Percentiles rank a stretch among this genome's conserved stretches.
Conservation (phyloP, 345 rosid species). For the Iberis pinnata region DNA sequence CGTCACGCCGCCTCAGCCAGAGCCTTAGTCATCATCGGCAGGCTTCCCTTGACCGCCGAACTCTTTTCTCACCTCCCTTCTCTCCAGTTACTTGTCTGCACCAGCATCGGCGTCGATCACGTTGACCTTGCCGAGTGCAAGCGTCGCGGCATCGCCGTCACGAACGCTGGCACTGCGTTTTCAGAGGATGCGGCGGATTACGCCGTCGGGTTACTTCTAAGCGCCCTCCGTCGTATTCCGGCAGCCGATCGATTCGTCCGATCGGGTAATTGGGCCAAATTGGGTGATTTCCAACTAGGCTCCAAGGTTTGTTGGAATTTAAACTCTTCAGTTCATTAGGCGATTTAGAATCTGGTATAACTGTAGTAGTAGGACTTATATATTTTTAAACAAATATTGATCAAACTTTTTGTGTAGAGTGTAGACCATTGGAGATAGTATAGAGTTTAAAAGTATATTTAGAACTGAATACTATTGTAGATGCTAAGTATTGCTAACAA, state of each 20-base stretch:
- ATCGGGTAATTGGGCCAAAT: constrained; percentile 33
- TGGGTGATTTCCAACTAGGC: constrained; percentile 41
- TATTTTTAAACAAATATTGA: no score
- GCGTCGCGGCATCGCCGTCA: constrained; percentile 38
- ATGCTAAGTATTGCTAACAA: no score
- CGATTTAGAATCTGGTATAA: no score
- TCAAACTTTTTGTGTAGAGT: no score
- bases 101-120: constrained; percentile 47
- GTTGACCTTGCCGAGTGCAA: constrained; percentile 44
- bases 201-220: constrained; percentile 48
- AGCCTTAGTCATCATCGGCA: constrained; percentile 32
- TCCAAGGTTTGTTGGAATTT: constrained; percentile 34
- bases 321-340: neutral
- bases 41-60: constrained; percentile 21
- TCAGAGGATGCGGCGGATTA: constrained; percentile 48
- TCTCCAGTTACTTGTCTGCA: constrained; percentile 35
- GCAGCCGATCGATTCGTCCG: constrained; percentile 41
- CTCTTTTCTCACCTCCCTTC: constrained; percentile 35
- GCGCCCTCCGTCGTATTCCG: constrained; percentile 41
- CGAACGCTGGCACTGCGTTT: constrained; percentile 35
- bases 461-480: no score
- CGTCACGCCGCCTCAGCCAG: constrained; percentile 24
- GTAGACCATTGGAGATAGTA: no score
- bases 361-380: no score
- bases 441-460: no score